These are phyloP conservation scores for Corymbia calophylla DNA, from an alignment of 441 rosid species.

Conservation along the genomic window DNA sequence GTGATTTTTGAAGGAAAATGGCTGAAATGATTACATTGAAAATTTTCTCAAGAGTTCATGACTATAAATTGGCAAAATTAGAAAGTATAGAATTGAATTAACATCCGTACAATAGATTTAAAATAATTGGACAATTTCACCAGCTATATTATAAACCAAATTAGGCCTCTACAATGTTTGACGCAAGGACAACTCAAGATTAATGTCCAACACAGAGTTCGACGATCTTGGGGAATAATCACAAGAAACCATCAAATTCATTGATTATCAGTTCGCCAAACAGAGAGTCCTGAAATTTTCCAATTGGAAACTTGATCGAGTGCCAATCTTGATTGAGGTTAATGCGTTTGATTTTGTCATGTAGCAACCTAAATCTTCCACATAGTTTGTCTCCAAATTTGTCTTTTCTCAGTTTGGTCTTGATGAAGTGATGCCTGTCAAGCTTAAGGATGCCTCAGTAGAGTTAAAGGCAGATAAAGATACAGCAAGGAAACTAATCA, in stretches of 20 bases:
- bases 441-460: neutral
- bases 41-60: neutral
- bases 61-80: too few species aligned
- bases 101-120: neutral
- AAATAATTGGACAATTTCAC: neutral
- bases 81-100: neutral
- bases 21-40: neutral
- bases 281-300: neutral
- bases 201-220: neutral
- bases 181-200: neutral
- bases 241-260: neutral
- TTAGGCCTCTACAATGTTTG: neutral
- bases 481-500: neutral
- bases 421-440: neutral
- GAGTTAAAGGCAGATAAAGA: neutral
- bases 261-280: neutral
- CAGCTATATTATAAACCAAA: rapidly evolving
- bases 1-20: neutral
- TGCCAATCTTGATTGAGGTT: neutral
- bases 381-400: neutral
- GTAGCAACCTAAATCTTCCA: neutral
- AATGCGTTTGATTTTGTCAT: neutral
- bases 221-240: neutral
- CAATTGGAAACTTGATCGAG: neutral
- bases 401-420: neutral